Percentiles rank a stretch among this genome's conserved stretches.
phyloP scores from a whole-genome alignment of 73 alveolate species.

The Stentor roeselii region DNA sequence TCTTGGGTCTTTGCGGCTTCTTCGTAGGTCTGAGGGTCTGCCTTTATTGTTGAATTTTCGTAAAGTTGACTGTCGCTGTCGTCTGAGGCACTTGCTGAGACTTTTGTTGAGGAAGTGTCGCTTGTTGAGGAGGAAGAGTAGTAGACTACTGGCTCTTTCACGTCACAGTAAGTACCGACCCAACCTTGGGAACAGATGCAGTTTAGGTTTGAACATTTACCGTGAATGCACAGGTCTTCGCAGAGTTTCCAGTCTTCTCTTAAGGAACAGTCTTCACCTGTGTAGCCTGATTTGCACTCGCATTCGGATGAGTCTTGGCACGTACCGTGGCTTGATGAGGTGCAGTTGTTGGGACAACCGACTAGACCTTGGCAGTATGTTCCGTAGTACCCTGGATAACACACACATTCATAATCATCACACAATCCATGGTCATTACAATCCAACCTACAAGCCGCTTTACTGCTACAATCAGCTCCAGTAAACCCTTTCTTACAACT shows the following conservation, averaged over 20 bases:
- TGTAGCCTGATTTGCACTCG: not conserved
- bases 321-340: not conserved
- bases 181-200: constrained; percentile 8
- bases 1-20: constrained; percentile 3
- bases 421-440: constrained; percentile 14
- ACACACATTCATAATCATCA: not conserved
- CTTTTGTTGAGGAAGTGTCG: not conserved
- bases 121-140: not conserved
- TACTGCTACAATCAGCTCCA: constrained; percentile 2
- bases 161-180: constrained; percentile 13
- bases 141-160: constrained; percentile 14
- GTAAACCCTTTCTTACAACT: not conserved
- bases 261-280: constrained; percentile 15
- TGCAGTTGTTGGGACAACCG: constrained; percentile 23
- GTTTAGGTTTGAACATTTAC: not conserved
- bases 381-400: constrained; percentile 9
- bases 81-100: not conserved
- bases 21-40: not conserved
- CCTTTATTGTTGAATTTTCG: not conserved
- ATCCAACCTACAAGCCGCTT: not conserved
- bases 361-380: constrained; percentile 10
- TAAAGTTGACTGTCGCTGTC: not conserved
- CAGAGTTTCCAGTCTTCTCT: constrained; percentile 27
- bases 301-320: not conserved
- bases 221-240: not conserved